Base-by-base conservation (phyloP, 2,329 filamentous ascomycete species). In the Trichothecium sympodiale region DNA sequence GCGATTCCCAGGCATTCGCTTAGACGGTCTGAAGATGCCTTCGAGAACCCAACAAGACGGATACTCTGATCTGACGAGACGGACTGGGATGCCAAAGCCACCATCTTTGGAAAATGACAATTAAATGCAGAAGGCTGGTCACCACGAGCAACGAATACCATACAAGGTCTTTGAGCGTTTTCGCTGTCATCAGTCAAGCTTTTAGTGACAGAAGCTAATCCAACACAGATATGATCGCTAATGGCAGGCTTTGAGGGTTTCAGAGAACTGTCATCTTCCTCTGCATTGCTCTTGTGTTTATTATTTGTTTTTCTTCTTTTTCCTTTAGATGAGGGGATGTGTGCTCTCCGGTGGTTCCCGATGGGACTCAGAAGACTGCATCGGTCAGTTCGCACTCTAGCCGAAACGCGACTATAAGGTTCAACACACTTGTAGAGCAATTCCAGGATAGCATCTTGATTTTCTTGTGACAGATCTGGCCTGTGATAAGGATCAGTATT, bases 361-460 rank as follows among this genome's bases (percentile, higher is more conserved):
- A 86, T 55, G 2, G 80, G 80, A 0, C 64, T 58, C 31, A 85
- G 56, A 15, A 83, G 59, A 40, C 80, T 85, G 29, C 2, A 6
- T 5, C 5, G 26, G 8, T 40, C 9, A 43, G 34, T 13, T n/a
- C n/a, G n/a, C n/a, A n/a, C 6, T 30, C 14, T 3, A 35, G 3
- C 13, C 13, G 31, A 13, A n/a, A 8, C 12, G 16, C 12, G 31
- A n/a, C n/a, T 10, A 27, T 34, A 3, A n/a, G 17, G 17, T 10
- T 61, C 33, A 30, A 45, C 54, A 39, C 65, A 83, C 80, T 64
- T 70, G 69, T 73, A 81, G 5, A 83, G 62, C 33, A 85, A 61
- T 42, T 83, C 77, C 8, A 83, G 51, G 27, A 83, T 78, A 4
- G 67, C 64, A 35, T 78, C 69, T 53, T 83, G 77, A 35, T 82